Evolutionary conservation across 2,329 filamentous ascomycete species (phyloP).

Genomic region (Claviceps pusilla): DNA sequence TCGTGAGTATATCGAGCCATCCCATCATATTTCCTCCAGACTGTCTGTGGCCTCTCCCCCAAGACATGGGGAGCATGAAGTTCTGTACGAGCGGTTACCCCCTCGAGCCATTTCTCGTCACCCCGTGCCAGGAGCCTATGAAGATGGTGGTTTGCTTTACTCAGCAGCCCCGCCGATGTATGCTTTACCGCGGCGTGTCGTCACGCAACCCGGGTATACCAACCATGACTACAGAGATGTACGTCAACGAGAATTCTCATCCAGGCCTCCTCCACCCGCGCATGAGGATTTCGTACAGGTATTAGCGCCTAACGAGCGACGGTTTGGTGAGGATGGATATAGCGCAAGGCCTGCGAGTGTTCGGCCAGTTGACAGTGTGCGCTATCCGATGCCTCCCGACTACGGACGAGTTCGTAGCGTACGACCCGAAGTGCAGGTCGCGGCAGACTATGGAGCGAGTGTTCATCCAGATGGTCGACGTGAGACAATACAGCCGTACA

Average conservation of each 20-base stretch:
- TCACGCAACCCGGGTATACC: conserved; percentile 47
- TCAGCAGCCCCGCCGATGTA: conserved; percentile 35
- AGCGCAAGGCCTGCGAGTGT: conserved; percentile 41
- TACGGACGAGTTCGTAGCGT: conserved; percentile 31
- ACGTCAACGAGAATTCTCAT: conserved; percentile 42
- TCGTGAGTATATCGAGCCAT: conserved; percentile 55
- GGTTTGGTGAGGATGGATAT: conserved; percentile 33
- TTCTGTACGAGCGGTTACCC: conserved; percentile 51
- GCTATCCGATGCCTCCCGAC: conserved; percentile 26
- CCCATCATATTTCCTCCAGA: conserved; percentile 25
- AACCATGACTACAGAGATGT: conserved; percentile 37
- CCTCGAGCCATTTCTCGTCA: conserved; percentile 37
- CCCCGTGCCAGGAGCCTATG: conserved; percentile 28
- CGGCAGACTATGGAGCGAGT: conserved; percentile 14
- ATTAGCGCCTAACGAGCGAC: conserved; percentile 26
- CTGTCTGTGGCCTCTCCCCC: conserved; percentile 38
- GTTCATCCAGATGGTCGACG: conserved; percentile 15
- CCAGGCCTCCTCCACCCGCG: conserved; percentile 27
- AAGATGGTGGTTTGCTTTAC: conserved; percentile 37
- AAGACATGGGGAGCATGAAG: conserved; percentile 32
- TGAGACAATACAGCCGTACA: conserved; percentile 18
- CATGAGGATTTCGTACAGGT: conserved; percentile 33
- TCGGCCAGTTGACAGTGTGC: conserved; percentile 33
- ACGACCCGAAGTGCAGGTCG: conserved; percentile 20
- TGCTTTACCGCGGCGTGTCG: conserved; percentile 36